These are phyloP conservation scores for Petrea volubilis DNA, from an alignment of 257 asterid species.

Conservation along the genomic window DNA sequence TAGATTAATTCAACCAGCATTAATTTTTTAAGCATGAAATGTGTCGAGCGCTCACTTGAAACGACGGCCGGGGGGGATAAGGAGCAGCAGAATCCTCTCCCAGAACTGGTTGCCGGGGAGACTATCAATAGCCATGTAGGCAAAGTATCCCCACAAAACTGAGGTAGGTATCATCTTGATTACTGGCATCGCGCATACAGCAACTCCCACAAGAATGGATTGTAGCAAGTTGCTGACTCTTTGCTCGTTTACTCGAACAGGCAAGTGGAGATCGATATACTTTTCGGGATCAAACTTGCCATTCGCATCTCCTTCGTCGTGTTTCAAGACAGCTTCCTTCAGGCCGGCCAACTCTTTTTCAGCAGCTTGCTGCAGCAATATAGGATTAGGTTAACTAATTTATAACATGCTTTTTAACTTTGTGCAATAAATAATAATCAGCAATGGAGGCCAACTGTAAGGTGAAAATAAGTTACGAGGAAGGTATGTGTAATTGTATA, in stretches of 20 bases:
- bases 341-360: constrained; percentile 70
- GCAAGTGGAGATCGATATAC: constrained; percentile 82
- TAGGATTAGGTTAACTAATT: not conserved
- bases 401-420: too few relatives aligned
- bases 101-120: constrained; percentile 95
- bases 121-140: constrained; percentile 97
- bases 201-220: constrained; percentile 74
- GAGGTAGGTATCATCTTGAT: constrained; percentile 88
- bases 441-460: too few relatives aligned
- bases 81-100: constrained; percentile 82
- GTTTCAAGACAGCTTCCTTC: constrained; percentile 81
- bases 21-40: too few relatives aligned
- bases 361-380: constrained; percentile 48
- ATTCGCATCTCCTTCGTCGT: constrained; percentile 42
- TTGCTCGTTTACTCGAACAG: constrained; percentile 95
- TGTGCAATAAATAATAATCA: too few relatives aligned
- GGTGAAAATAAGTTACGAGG: too few relatives aligned
- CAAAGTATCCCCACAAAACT: constrained; percentile 96
- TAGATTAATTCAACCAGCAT: too few relatives aligned
- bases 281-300: constrained; percentile 66
- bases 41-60: constrained; percentile 83
- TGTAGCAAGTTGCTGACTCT: constrained; percentile 88
- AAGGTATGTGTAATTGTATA: too few relatives aligned
- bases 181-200: constrained; percentile 69
- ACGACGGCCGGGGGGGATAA: constrained; percentile 81